A percentile compares a stretch with the other conserved stretches of the same genome.
Conservation (phyloP, 805 yeast genomes). For the Candida stauntonica region DNA sequence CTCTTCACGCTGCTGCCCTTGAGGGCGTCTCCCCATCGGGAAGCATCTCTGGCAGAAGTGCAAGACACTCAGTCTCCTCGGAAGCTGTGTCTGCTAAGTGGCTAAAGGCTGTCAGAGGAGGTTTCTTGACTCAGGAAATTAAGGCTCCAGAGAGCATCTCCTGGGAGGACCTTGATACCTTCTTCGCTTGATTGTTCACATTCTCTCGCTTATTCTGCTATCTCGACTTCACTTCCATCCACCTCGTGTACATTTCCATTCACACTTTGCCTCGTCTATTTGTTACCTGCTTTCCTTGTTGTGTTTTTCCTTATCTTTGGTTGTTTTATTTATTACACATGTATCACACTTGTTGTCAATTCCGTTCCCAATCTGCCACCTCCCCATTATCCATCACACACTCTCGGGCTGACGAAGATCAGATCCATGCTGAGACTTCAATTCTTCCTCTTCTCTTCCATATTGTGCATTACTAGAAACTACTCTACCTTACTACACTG, state of each 20-base stretch:
- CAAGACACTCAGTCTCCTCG: constrained; percentile 17
- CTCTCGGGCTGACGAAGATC: too few species aligned
- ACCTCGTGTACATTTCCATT: too few species aligned
- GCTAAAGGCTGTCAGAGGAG: constrained; percentile 70
- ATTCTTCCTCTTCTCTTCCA: neutral
- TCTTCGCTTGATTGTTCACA: constrained; percentile 31
- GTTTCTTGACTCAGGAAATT: constrained; percentile 74
- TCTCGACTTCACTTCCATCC: constrained; percentile 2
- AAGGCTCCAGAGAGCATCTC: constrained; percentile 76
- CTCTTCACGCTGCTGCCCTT: constrained; percentile 62
- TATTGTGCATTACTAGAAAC: neutral
- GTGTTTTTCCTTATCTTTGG: neutral
- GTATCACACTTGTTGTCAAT: too few species aligned
- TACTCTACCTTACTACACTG: neutral
- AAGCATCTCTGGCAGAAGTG: constrained; percentile 11
- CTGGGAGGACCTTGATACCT: constrained; percentile 58
- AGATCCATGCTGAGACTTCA: too few species aligned
- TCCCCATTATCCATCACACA: too few species aligned
- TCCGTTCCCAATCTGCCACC: too few species aligned
- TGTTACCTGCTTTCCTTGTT: neutral
- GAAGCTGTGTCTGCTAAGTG: constrained; percentile 50
- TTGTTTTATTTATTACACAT: too few species aligned
- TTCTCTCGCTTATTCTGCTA: neutral
- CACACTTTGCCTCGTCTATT: too few species aligned
- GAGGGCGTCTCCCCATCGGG: constrained; percentile 43